Percentiles rank a stretch among this genome's conserved stretches.
Evolutionary conservation across 2,329 filamentous ascomycete species (phyloP).

Genomic region (Shiraia sp.): DNA sequence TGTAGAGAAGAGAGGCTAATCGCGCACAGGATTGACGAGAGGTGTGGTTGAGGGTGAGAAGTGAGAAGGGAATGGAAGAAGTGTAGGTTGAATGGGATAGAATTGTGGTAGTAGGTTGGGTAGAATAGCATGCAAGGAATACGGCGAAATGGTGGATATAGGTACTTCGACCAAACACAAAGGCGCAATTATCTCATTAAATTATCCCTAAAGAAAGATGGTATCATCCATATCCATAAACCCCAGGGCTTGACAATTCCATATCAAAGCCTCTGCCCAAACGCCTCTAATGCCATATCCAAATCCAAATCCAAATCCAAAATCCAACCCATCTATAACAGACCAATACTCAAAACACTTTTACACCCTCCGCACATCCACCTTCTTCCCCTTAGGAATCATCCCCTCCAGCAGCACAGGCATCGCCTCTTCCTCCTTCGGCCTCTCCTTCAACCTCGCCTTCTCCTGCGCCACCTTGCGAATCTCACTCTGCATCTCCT

Average conservation of each 20-base stretch:
- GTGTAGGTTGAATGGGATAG: too few species aligned
- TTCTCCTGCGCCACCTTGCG: background rate
- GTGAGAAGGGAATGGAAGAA: background rate
- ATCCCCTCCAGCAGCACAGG: conserved; percentile 2
- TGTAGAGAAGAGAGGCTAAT: too few species aligned
- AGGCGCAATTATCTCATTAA: too few species aligned
- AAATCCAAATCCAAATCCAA: background rate
- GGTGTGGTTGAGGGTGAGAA: background rate
- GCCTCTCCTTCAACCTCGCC: background rate
- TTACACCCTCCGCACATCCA: too few species aligned
- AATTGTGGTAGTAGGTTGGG: too few species aligned
- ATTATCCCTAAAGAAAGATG: too few species aligned
- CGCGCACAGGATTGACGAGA: background rate
- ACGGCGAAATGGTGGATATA: too few species aligned
- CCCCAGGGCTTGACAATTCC: too few species aligned
- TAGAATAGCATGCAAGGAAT: too few species aligned
- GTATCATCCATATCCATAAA: background rate
- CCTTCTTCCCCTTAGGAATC: background rate
- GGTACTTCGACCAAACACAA: too few species aligned
- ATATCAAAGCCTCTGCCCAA: background rate
- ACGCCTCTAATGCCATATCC: background rate
- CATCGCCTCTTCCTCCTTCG: conserved; percentile 1
- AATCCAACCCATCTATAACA: too few species aligned
- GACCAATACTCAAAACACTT: too few species aligned
- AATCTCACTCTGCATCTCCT: background rate